Base-by-base conservation (phyloP, 2,329 filamentous ascomycete species). In the Ascochyta pisi region DNA sequence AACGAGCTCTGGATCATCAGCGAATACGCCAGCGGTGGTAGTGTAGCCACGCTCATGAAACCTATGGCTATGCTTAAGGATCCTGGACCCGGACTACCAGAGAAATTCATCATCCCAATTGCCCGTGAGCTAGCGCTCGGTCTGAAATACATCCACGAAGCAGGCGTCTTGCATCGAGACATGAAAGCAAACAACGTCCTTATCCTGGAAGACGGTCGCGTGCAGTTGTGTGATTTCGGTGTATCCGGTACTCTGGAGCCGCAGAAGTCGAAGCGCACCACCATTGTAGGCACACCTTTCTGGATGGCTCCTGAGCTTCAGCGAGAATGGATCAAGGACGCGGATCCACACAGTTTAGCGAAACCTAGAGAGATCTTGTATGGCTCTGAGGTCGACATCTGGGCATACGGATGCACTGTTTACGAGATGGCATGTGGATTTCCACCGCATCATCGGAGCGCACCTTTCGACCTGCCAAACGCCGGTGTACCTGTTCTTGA, bases 1-100 rank as follows among this genome's bases (percentile, higher is more conserved):
- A 87, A 89, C 64, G 86, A 91, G 57, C 88, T 96, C 78, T 96
- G 91, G 91, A 91, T 95, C 79, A 86, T 95, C 52, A 93, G 89
- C 56, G 90, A 95, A 76, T 92, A 93, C 74, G 93, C 91, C 66
- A 90, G 89, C 6, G 91, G 91, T 59, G 91, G 91, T 44, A 95
- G 91, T 73, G 88, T 96, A 6, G 81, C 85, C 55, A 88, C 86
- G 8, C 67, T 89, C 64, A 85, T 87, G 80, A 79, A 81, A 57
- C 82, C 79, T 7, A 62, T 66, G 29, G 62, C 67, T 48, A 64
- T 51, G 50, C 61, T 42, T 29, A 68, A 67, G 34, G 58, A 67
- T 48, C 63, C 63, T 16, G 65, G 62, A 10, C 65, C 69, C 10
- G 77, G 76, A 16, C 75, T 88, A 2, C 82, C 84, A 26, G 86